Evolutionary conservation across 805 yeast genomes (phyloP), one percentile per base, ranked within the genome.

Genomic region (Yarrowia porcina): DNA sequence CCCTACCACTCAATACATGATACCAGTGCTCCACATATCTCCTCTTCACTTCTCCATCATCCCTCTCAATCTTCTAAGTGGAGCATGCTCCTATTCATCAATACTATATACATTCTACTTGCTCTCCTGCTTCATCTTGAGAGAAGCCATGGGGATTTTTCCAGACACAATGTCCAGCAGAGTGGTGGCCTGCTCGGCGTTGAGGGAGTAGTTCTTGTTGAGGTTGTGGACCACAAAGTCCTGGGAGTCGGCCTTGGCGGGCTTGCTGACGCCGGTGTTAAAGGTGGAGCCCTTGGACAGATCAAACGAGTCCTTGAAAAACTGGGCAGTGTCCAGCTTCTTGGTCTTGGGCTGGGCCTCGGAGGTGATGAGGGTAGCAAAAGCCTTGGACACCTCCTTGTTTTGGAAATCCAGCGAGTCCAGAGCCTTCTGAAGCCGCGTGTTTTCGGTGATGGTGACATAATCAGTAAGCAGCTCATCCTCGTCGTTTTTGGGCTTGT

Each of bases 101-200:
- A 20, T 27, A 28, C 47, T 57, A 42, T 52, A 36, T 63, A 36
- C 52, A 54, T 62, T 61, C 61, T 63, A 41, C 32, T 42, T 59
- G 45, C n/a, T n/a, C n/a, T 49, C 36, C 54, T 64, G 28, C 47
- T 60, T 39, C 38, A 63, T 33, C 47, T 64, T 66, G 23, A 67
- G 39, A 11, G 50, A 38, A 20, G 67, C 33, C 21, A 67, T 23
- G 27, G 67, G 57, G 23, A 64, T 61, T 47, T 65, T 64, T 25
- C 68, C 67, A 12, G 65, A 44, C 3, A 65, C 68, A 27, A 67
- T 35, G 27, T 65, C 62, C n/a, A 45, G 28, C 13, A 56, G 49
- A 20, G 47, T 28, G 32, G 4, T 15, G 38, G 49, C 61, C 39
- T 56, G 49, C 61, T 56, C 61, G 32, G 49, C 61, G 30, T 28